Conservation (phyloP, 441 rosid genomes). For the Sinapis alba region DNA sequence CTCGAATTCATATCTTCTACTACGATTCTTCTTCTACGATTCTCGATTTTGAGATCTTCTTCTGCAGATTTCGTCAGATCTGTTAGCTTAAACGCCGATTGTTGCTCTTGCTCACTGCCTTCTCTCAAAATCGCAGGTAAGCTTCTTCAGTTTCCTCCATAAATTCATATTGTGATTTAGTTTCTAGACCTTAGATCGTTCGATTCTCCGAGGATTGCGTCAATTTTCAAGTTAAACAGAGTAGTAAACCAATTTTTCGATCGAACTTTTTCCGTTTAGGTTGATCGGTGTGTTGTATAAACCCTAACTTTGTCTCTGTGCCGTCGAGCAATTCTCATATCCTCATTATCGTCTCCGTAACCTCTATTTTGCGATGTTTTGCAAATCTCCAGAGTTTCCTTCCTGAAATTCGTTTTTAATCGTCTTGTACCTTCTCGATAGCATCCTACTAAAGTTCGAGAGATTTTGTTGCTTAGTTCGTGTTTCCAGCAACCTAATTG, state of each 20-base stretch:
- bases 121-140: conserved; percentile 23
- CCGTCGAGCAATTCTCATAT: neutral
- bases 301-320: conserved; percentile 4
- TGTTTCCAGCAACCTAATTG: neutral
- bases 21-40: conserved; percentile 8
- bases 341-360: neutral
- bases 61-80: conserved; percentile 23
- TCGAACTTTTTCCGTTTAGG: neutral
- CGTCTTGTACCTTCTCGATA: neutral
- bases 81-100: conserved; percentile 4
- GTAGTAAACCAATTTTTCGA: neutral
- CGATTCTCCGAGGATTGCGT: neutral
- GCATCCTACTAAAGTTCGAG: neutral
- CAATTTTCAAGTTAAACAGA: neutral
- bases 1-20: neutral
- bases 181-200: neutral
- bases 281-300: conserved; percentile 14
- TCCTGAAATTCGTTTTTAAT: neutral
- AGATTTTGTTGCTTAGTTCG: neutral
- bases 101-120: conserved; percentile 16
- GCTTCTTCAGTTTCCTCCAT: neutral
- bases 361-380: neutral
- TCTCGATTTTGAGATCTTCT: neutral
- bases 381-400: neutral
- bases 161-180: neutral